A percentile compares a stretch with the other conserved stretches of the same genome.
These are phyloP conservation scores for Moesziomyces sp. DNA, from an alignment of 1,284 basidiomycete species.

Conservation along the genomic window DNA sequence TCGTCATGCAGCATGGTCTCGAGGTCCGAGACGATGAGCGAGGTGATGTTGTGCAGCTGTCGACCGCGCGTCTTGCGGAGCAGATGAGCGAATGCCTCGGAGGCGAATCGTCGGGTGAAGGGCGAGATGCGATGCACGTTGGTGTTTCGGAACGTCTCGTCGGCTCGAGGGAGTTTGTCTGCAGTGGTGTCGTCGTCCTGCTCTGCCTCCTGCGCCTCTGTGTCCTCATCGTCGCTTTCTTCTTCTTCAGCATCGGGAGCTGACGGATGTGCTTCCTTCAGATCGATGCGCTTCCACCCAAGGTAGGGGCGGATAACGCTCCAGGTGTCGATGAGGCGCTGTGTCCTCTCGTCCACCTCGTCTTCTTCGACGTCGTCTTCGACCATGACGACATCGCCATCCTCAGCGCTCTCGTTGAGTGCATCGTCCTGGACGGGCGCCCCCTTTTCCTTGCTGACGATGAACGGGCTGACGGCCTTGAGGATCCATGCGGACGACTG, in stretches of 20 bases:
- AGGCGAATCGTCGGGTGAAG: conserved; percentile 63
- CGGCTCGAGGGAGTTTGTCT: background rate
- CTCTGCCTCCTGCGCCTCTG: conserved; percentile 10
- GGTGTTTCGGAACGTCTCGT: conserved; percentile 26
- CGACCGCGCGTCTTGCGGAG: conserved; percentile 57
- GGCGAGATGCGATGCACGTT: conserved; percentile 42
- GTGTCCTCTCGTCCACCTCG: conserved; percentile 38
- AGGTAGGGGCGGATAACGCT: conserved; percentile 54
- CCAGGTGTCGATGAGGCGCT: conserved; percentile 52
- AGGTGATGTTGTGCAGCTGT: conserved; percentile 49
- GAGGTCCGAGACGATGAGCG: conserved; percentile 52
- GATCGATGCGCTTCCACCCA: conserved; percentile 43
- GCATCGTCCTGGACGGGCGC: background rate
- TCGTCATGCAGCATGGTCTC: conserved; percentile 47
- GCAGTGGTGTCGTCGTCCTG: conserved; percentile 6
- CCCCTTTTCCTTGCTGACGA: conserved; percentile 45
- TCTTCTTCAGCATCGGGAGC: conserved; percentile 3
- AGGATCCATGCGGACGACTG: conserved; percentile 62
- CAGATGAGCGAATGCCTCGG: conserved; percentile 65
- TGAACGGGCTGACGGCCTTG: conserved; percentile 55
- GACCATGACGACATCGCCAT: conserved; percentile 11
- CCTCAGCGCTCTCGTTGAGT: conserved; percentile 1
- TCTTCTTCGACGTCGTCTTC: conserved; percentile 34
- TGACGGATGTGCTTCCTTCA: conserved; percentile 7
- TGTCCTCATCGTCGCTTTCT: conserved; percentile 20